Conservation (phyloP, 1,284 basidiomycete species). For the Mycosarcoma mackinlayi region DNA sequence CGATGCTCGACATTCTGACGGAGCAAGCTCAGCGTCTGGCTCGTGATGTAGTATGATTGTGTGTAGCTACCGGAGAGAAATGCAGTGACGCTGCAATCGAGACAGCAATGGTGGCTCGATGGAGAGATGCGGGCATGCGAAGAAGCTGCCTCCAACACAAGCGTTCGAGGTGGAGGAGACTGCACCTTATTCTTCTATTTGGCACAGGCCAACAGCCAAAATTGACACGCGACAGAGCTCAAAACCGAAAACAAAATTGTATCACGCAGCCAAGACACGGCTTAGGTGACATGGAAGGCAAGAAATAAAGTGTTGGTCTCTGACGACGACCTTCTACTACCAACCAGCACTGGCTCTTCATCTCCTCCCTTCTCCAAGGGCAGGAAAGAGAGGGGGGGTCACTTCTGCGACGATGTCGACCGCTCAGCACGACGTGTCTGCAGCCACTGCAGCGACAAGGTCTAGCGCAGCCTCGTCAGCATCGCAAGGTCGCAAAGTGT, state of each 20-base stretch:
- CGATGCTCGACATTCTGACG: slow-evolving; percentile 38
- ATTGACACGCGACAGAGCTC: slow-evolving; percentile 10
- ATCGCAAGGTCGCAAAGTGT: slow-evolving; percentile 31
- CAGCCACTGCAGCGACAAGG: not conserved
- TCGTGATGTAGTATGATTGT: no score
- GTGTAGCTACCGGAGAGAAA: no score
- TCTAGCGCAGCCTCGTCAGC: slow-evolving; percentile 6
- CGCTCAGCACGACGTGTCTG: slow-evolving; percentile 1
- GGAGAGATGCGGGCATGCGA: not conserved
- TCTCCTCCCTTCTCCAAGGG: no score
- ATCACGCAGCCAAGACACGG: no score
- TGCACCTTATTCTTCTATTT: slow-evolving; percentile 1
- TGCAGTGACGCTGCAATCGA: no score
- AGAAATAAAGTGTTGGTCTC: slow-evolving; percentile 30
- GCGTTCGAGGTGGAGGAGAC: slow-evolving; percentile 8
- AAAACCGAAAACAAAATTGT: not conserved
- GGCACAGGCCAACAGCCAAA: slow-evolving; percentile 10
- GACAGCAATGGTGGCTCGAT: not conserved
- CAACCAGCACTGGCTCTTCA: not conserved
- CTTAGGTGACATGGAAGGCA: not conserved
- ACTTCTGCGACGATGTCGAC: slow-evolving; percentile 12
- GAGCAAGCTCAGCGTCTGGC: not conserved
- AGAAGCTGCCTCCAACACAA: not conserved
- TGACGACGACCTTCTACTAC: no score
- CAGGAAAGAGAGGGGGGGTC: no score